Evolutionary conservation across 140 eudicot species (phyloP).

Genomic region (Bidens hawaiensis): DNA sequence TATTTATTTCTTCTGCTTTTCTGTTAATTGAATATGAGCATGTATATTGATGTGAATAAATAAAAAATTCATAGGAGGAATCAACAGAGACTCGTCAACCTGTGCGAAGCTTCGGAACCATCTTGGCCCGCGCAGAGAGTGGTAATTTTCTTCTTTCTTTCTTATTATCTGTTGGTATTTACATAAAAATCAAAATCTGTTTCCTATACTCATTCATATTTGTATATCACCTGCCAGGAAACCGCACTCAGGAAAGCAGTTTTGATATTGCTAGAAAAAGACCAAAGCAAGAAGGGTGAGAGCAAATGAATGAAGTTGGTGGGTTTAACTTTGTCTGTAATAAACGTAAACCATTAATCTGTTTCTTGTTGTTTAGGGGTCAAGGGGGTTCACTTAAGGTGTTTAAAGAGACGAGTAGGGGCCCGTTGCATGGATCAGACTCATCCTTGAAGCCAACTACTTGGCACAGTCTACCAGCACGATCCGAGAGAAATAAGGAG

Average conservation of each 20-base stretch:
- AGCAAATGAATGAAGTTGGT: conserved; percentile 4
- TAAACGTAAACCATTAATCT: not conserved
- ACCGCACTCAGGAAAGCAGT: conserved; percentile 34
- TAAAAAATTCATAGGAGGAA: conserved; percentile 55
- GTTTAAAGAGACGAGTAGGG: conserved; percentile 46
- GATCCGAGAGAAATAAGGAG: conserved; percentile 89
- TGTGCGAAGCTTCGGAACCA: conserved; percentile 80
- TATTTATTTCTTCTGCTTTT: not conserved
- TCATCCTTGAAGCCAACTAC: conserved; percentile 32
- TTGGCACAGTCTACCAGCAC: conserved; percentile 74
- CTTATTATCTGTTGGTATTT: not conserved
- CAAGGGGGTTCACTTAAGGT: conserved; percentile 47
- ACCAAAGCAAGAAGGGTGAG: conserved; percentile 62
- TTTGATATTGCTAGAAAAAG: conserved; percentile 54
- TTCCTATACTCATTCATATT: not conserved
- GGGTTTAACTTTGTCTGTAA: not conserved
- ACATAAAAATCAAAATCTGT: not conserved
- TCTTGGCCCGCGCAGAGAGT: conserved; percentile 52
- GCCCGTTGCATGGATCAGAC: conserved; percentile 34
- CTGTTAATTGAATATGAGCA: not conserved
- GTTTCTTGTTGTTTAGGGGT: conserved; percentile 35
- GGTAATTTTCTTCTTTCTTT: conserved; percentile 27
- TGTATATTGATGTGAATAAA: not conserved
- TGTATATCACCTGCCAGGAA: conserved; percentile 35
- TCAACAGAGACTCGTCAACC: conserved; percentile 39